Percentiles rank a stretch among this genome's conserved stretches.
phyloP scores from a whole-genome alignment of 192 early-diverging fungal species.

The Mortierella claussenii region DNA sequence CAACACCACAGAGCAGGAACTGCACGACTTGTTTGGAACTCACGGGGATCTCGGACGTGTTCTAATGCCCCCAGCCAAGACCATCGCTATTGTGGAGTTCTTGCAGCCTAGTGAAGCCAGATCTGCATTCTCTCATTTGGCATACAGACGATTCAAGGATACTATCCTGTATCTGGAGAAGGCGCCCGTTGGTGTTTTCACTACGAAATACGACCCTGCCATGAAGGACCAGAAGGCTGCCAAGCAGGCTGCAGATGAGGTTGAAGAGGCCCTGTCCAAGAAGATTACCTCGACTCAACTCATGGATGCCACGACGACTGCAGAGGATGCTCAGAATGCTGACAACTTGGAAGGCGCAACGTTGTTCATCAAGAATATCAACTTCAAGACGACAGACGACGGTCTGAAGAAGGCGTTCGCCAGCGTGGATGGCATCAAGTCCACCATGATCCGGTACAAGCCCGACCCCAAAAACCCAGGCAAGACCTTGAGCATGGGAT shows the following conservation, averaged over 20 bases:
- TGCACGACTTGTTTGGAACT: slow-evolving; percentile 83
- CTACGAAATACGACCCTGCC: slow-evolving; percentile 61
- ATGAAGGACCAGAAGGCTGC: slow-evolving; percentile 43
- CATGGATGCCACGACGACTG: slow-evolving; percentile 53
- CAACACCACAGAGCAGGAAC: slow-evolving; percentile 83
- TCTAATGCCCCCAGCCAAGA: slow-evolving; percentile 90
- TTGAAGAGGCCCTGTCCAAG: slow-evolving; percentile 51
- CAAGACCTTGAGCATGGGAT: slow-evolving; percentile 91
- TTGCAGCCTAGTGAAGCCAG: slow-evolving; percentile 90
- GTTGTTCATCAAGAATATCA: slow-evolving; percentile 97
- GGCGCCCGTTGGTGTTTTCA: slow-evolving; percentile 88
- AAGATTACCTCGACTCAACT: slow-evolving; percentile 59
- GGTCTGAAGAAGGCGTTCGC: slow-evolving; percentile 78
- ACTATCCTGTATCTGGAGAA: slow-evolving; percentile 94
- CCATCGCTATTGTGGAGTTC: slow-evolving; percentile 95
- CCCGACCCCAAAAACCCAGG: slow-evolving; percentile 86
- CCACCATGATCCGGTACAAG: slow-evolving; percentile 86
- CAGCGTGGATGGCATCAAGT: slow-evolving; percentile 80
- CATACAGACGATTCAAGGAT: slow-evolving; percentile 93
- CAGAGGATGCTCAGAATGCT: slow-evolving; percentile 59
- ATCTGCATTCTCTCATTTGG: slow-evolving; percentile 86
- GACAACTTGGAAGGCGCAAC: slow-evolving; percentile 70
- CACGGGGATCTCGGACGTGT: slow-evolving; percentile 93
- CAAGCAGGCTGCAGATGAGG: slow-evolving; percentile 48
- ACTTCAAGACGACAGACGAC: slow-evolving; percentile 89